Percentiles rank a stretch among this genome's conserved stretches.
phyloP scores from a whole-genome alignment of 768 basidiomycete species.

The Mycena floridula region DNA sequence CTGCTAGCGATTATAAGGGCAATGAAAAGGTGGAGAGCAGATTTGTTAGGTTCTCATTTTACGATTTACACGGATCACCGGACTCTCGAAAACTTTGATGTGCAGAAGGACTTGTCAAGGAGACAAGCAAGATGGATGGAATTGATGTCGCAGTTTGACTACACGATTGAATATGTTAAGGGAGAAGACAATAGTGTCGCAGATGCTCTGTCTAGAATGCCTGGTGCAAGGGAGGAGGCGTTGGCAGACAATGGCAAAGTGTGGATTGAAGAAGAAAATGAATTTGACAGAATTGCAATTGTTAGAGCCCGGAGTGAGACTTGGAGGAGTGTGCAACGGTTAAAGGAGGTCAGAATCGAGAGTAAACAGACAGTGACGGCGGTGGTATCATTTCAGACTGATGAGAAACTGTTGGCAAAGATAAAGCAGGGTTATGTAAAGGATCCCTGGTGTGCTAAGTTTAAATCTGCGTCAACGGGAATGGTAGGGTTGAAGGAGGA shows the following conservation, averaged over 20 bases:
- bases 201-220: conserved; percentile 25
- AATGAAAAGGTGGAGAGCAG: conserved; percentile 11
- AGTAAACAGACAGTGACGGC: background rate
- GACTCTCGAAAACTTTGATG: conserved; percentile 20
- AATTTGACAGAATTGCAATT: background rate
- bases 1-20: conserved; percentile 11
- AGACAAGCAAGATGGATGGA: conserved; percentile 5
- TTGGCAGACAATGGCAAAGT: background rate
- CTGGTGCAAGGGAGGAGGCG: background rate
- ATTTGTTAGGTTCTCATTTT: conserved; percentile 9
- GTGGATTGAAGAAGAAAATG: background rate
- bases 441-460: conserved; percentile 9
- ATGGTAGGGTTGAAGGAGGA: too few species aligned
- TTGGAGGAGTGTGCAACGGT: background rate
- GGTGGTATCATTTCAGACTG: background rate
- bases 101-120: conserved; percentile 20
- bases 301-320: background rate
- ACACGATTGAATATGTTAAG: too few species aligned
- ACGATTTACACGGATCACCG: too few species aligned
- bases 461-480: too few species aligned
- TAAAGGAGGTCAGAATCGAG: background rate
- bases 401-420: background rate
- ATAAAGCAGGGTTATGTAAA: background rate
- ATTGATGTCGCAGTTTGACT: too few species aligned
- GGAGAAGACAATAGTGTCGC: conserved; percentile 27